Evolutionary conservation across 176 grass and related monocot genomes (phyloP).

Genomic region (Carex littledalei): DNA sequence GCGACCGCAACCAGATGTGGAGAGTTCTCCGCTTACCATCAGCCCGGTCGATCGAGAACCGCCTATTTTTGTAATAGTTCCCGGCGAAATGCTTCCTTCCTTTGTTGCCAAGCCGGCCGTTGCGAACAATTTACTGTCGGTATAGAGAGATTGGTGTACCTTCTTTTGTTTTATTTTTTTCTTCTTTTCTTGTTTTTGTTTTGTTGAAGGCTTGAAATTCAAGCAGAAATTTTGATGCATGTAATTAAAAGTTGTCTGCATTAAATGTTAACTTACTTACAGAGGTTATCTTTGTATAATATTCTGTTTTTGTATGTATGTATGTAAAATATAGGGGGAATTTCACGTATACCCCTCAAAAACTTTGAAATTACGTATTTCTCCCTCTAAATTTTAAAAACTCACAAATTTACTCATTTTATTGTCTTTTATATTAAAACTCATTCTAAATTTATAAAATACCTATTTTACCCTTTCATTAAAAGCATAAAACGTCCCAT

Average conservation of each 20-base stretch:
- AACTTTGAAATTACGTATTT: no score
- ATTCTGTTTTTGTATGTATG: not conserved
- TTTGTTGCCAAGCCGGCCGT: conserved; percentile 5
- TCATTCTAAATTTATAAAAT: no score
- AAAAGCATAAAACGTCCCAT: no score
- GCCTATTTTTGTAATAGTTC: conserved; percentile 18
- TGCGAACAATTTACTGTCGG: not conserved
- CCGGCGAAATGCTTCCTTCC: conserved; percentile 1
- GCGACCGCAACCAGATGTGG: not conserved
- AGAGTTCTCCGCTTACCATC: not conserved
- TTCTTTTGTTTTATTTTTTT: not conserved
- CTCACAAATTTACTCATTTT: no score
- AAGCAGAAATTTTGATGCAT: conserved; percentile 24
- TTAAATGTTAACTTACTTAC: not conserved
- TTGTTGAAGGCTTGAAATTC: conserved; percentile 18
- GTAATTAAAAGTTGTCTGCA: not conserved
- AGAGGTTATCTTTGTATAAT: not conserved
- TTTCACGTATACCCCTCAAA: no score
- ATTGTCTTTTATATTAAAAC: no score
- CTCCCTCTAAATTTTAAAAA: no score
- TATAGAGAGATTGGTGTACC: conserved; percentile 1
- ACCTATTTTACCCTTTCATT: no score
- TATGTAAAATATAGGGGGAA: not conserved
- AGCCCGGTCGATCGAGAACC: conserved; percentile 11
- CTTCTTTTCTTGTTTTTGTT: not conserved